A percentile compares a stretch with the other conserved stretches of the same genome.
Conservation (phyloP, 257 asterid genomes). For the Jaltomata sinuosa region DNA sequence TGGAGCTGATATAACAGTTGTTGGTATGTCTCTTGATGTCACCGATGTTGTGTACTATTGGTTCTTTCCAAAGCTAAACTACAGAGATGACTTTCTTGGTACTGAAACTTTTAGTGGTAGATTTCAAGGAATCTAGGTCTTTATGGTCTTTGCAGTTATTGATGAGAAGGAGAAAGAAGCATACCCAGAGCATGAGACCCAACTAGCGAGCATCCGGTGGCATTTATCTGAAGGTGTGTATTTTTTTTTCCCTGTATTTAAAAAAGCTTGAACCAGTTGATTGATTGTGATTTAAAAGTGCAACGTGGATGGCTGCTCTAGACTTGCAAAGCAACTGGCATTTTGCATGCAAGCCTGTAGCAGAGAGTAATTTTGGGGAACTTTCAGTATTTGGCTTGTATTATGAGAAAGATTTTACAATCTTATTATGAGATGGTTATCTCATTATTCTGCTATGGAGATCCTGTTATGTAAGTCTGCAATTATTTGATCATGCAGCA, state of each 20-base stretch:
- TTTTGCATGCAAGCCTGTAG: neutral
- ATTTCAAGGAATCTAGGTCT: slow-evolving; percentile 8
- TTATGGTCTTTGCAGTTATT: slow-evolving; percentile 56
- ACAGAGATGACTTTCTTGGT: slow-evolving; percentile 4
- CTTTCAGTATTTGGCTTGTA: neutral
- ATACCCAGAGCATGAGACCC: slow-evolving; percentile 75
- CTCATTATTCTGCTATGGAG: neutral
- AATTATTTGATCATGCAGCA: neutral
- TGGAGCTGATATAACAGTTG: slow-evolving; percentile 93
- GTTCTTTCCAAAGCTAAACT: neutral
- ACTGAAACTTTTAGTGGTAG: slow-evolving; percentile 12
- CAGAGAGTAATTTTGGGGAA: neutral
- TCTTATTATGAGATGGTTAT: neutral
- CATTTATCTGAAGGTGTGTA: slow-evolving; percentile 84
- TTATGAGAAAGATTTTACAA: neutral
- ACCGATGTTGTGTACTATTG: neutral
- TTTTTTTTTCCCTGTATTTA: neutral
- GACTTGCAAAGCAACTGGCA: neutral
- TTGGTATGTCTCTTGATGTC: slow-evolving; percentile 41
- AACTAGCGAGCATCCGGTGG: slow-evolving; percentile 85
- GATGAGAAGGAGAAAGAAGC: slow-evolving; percentile 81
- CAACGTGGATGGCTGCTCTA: neutral
- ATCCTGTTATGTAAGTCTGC: neutral
- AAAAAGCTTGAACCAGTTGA: neutral
- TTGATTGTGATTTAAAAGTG: neutral